Percentiles rank a stretch among this genome's conserved stretches.
Evolutionary conservation across 1,284 basidiomycete genomes (phyloP).

Genomic region (Apiotrichum gamsii): DNA sequence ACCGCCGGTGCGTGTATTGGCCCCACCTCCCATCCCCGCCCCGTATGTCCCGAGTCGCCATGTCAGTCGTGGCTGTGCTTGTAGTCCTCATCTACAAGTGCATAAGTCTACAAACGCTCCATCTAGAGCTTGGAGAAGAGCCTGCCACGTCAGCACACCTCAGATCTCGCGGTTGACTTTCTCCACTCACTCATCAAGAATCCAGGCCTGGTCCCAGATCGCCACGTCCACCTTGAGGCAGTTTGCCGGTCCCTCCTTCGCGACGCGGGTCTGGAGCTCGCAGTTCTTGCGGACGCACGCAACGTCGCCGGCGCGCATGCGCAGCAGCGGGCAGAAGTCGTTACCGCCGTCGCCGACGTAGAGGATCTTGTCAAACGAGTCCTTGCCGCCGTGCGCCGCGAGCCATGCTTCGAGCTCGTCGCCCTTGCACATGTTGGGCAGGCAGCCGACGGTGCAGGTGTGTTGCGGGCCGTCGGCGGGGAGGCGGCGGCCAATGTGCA

Average conservation of each 20-base stretch:
- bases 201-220: slow-evolving; percentile 90
- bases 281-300: slow-evolving; percentile 65
- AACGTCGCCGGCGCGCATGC: slow-evolving; percentile 60
- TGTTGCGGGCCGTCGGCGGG: slow-evolving; percentile 74
- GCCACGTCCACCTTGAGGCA: slow-evolving; percentile 66
- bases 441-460: slow-evolving; percentile 78
- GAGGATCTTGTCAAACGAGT: slow-evolving; percentile 66
- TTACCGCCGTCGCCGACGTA: slow-evolving; percentile 94
- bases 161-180: too few relatives aligned
- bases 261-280: slow-evolving; percentile 69
- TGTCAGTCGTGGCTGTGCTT: not conserved
- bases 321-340: slow-evolving; percentile 88
- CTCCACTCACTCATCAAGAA: slow-evolving; percentile 70
- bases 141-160: slow-evolving; percentile 1
- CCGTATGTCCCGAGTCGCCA: too few relatives aligned
- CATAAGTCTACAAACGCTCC: too few relatives aligned
- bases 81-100: not conserved
- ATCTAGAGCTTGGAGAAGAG: slow-evolving; percentile 13
- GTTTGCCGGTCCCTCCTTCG: slow-evolving; percentile 57
- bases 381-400: slow-evolving; percentile 56
- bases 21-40: too few relatives aligned
- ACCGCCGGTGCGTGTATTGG: too few relatives aligned
- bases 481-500: slow-evolving; percentile 70
- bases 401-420: slow-evolving; percentile 82
- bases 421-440: slow-evolving; percentile 98